Evolutionary conservation across 1,284 basidiomycete genomes (phyloP), one percentile per base, ranked within the genome.

Genomic region (Sanghuangporus sanghuang): DNA sequence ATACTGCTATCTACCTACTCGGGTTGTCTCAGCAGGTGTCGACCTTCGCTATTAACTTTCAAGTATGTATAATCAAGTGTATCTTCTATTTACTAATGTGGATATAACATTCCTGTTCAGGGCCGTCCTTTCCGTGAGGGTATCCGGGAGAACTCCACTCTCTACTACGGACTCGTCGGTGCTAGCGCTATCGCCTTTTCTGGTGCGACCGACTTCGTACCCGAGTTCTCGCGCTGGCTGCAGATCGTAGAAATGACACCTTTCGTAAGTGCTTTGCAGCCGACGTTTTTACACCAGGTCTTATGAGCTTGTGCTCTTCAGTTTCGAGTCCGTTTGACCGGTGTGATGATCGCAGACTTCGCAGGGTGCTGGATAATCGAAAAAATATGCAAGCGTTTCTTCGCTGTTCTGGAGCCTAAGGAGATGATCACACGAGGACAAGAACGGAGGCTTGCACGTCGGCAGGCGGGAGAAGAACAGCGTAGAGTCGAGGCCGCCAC

Each of bases 31-130:
- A 98, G 74, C 95, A 97, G 73, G 95, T 98, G 1, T 96, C 95
- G 8, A 97, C 95, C 0, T 97, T 98, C 71, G 89, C 94, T 2
- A 94, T 97, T 79, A 98, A 98, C 78, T 98, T 95, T 83, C 93
- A 95, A 78, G 87, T 86, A 68, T 8, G 46, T 50, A 39, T 4
- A 32, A 6, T 14, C 32, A 23, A 18, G 54, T 27, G 6, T 52
- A 23, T n/a, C 14, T 38, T 38, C 12, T 38, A 32, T 54, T 40
- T 57, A 18, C 2, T 39, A 8, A 39, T 18, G 23, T 56, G 60
- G 16, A 55, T 53, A 0, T 44, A 1, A 44, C 56, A 32, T 4
- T 32, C 27, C 27, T 3, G 27, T 32, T 32, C 67, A 91, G 83
- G 96, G 95, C 7, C 90, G 95, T 46, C 95, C 96, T 0, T 98